Percentiles rank a stretch among this genome's conserved stretches.
Conservation (phyloP, 2,329 filamentous ascomycete genomes). For the Sporothrix schenckii region DNA sequence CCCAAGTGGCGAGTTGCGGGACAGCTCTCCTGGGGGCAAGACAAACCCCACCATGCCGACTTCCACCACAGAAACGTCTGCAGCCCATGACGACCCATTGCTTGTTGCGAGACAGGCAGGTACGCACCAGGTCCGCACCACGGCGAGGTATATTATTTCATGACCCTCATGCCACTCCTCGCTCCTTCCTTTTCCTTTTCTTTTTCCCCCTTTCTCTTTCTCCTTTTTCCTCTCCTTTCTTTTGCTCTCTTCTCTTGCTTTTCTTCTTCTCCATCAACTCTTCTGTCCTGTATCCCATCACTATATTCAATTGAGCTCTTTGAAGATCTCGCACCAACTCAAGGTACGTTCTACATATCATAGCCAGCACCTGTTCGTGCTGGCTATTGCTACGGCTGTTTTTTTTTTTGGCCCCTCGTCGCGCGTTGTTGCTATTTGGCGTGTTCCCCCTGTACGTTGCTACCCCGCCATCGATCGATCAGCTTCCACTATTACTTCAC, state of each 20-base stretch:
- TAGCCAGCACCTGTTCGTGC: not conserved
- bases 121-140: conserved; percentile 27
- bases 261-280: conserved; percentile 18
- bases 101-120: conserved; percentile 22
- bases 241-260: conserved; percentile 11
- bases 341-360: conserved; percentile 22
- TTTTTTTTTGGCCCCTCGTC: not conserved
- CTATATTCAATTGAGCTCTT: conserved; percentile 26
- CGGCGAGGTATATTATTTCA: conserved; percentile 31
- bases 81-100: conserved; percentile 18
- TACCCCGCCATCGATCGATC: conserved; percentile 23
- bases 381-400: not conserved
- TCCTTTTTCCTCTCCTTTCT: conserved; percentile 9
- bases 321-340: conserved; percentile 1
- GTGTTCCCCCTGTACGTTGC: conserved; percentile 12
- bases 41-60: conserved; percentile 29
- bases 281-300: conserved; percentile 11
- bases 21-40: conserved; percentile 25
- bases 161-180: conserved; percentile 30
- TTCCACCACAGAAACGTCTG: conserved; percentile 24
- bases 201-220: conserved; percentile 14
- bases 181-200: not conserved
- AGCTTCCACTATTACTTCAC: not conserved
- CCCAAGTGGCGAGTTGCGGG: conserved; percentile 25
- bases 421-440: not conserved